A percentile compares a stretch with the other conserved stretches of the same genome.
phyloP scores from a whole-genome alignment of 179 eudicot species.

The Camellia oleifera region DNA sequence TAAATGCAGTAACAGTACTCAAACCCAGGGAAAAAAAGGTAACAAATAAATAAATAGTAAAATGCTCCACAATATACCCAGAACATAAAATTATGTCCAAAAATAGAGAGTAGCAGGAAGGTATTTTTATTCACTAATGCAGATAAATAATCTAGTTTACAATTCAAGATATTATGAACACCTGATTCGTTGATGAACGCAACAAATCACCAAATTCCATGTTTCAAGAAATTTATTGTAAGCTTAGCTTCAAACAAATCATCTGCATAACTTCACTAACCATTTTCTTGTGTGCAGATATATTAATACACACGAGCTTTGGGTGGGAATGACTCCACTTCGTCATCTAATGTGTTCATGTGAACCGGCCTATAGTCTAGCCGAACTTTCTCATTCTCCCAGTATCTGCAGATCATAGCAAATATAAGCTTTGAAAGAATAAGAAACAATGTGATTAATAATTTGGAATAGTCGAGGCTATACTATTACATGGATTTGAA shows the following conservation, averaged over 20 bases:
- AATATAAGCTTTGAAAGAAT: not conserved
- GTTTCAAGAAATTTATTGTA: not conserved
- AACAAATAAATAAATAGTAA: too few relatives aligned
- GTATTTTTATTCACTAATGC: not conserved
- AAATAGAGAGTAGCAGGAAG: not conserved
- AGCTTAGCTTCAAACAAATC: conserved; percentile 2
- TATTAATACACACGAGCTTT: conserved; percentile 86
- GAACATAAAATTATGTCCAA: not conserved
- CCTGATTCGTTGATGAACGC: not conserved
- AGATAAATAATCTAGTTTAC: not conserved
- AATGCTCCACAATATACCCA: not conserved
- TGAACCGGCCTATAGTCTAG: conserved; percentile 92
- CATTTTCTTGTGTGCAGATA: not conserved
- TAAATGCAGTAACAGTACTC: too few relatives aligned
- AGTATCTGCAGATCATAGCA: conserved; percentile 51
- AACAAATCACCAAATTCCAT: conserved; percentile 7
- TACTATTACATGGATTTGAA: not conserved
- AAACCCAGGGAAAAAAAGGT: not conserved
- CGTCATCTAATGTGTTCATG: conserved; percentile 89
- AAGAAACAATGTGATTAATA: not conserved
- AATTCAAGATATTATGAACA: not conserved
- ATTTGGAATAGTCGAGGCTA: not conserved
- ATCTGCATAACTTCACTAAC: not conserved
- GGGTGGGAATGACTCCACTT: conserved; percentile 86
- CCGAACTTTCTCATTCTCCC: conserved; percentile 93